Evolutionary conservation across 352 stramenopile species (phyloP).

Genomic region (Phytophthora capsici): DNA sequence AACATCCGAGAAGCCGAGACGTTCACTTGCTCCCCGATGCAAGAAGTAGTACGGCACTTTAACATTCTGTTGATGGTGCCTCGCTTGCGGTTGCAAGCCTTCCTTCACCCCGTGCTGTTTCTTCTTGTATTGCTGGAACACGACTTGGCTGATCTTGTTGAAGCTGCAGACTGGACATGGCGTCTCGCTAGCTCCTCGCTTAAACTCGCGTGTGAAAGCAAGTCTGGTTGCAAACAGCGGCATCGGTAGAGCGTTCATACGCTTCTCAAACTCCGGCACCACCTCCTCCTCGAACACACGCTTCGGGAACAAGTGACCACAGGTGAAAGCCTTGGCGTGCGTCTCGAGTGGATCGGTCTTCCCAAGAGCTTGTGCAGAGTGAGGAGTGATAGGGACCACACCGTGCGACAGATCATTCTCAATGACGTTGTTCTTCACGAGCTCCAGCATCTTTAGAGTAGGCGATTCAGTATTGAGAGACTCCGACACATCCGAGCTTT

Average conservation of each 20-base stretch:
- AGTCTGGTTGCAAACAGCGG: slow-evolving; percentile 71
- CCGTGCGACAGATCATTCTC: slow-evolving; percentile 70
- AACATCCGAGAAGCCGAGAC: slow-evolving; percentile 30
- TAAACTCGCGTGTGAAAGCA: slow-evolving; percentile 73
- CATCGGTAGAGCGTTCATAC: slow-evolving; percentile 67
- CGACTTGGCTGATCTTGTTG: slow-evolving; percentile 75
- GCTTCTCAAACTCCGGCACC: slow-evolving; percentile 81
- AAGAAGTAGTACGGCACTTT: slow-evolving; percentile 64
- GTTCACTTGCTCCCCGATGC: slow-evolving; percentile 47
- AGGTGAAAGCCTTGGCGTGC: slow-evolving; percentile 87
- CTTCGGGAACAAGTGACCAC: slow-evolving; percentile 84
- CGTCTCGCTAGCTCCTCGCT: slow-evolving; percentile 60
- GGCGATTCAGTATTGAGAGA: slow-evolving; percentile 14
- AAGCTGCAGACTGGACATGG: slow-evolving; percentile 85
- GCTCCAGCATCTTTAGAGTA: slow-evolving; percentile 53
- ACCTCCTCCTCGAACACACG: slow-evolving; percentile 88
- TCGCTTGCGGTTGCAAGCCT: not conserved
- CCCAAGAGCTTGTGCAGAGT: slow-evolving; percentile 71
- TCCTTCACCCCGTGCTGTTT: slow-evolving; percentile 3
- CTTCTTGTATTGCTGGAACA: slow-evolving; percentile 48
- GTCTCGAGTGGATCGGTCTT: slow-evolving; percentile 88
- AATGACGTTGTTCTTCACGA: slow-evolving; percentile 80
- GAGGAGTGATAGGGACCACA: slow-evolving; percentile 60
- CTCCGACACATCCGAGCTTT: slow-evolving; percentile 11
- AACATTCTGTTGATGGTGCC: slow-evolving; percentile 7